Evolutionary conservation across 768 basidiomycete species (phyloP).

Genomic region (Daedaleopsis nitida): DNA sequence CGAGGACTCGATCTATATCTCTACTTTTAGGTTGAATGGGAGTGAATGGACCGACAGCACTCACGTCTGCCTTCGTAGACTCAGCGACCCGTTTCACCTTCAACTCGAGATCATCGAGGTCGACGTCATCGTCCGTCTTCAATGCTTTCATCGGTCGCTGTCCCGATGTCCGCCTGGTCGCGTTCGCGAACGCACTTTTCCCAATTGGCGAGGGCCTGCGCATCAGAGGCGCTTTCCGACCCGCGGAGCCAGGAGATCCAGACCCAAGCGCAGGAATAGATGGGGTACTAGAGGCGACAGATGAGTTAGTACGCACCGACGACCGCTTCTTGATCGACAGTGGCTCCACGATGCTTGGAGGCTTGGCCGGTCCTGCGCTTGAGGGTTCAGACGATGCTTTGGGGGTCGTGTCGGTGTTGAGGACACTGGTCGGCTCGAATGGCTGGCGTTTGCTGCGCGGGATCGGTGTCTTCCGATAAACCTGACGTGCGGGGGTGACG

Average conservation of each 20-base stretch:
- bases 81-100: constrained; percentile 54
- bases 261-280: constrained; percentile 28
- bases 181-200: constrained; percentile 23
- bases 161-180: constrained; percentile 25
- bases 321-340: constrained; percentile 86
- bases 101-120: constrained; percentile 34
- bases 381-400: constrained; percentile 35
- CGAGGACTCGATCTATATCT: constrained; percentile 66
- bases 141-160: constrained; percentile 13
- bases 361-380: constrained; percentile 33
- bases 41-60: constrained; percentile 22
- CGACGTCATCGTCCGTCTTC: constrained; percentile 10
- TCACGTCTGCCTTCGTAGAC: constrained; percentile 68
- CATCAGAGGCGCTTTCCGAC: constrained; percentile 34
- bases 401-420: constrained; percentile 56
- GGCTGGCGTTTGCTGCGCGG: constrained; percentile 75
- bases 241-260: constrained; percentile 21
- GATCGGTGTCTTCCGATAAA: constrained; percentile 45
- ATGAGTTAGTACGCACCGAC: constrained; percentile 52
- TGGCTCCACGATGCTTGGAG: constrained; percentile 62
- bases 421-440: constrained; percentile 47
- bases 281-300: not conserved
- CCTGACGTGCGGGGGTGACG: constrained; percentile 25
- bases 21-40: constrained; percentile 5
- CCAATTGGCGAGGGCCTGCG: constrained; percentile 44